phyloP scores from a whole-genome alignment of 768 basidiomycete genomes.

The Tricholoma hemisulphureum region DNA sequence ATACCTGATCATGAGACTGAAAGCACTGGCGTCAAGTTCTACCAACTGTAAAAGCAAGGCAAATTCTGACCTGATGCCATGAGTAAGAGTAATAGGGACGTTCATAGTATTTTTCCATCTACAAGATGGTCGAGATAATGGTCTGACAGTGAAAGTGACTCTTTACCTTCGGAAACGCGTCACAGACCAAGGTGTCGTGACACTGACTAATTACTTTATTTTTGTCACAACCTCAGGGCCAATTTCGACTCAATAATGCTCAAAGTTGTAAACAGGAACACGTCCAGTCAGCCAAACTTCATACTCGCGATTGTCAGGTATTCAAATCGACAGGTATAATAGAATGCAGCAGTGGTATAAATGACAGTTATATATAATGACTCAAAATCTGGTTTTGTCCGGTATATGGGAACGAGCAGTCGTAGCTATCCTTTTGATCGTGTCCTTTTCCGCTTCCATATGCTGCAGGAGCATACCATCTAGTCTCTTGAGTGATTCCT shows the following conservation, averaged over 20 bases:
- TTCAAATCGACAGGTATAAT: too few species aligned
- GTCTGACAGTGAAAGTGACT: too few species aligned
- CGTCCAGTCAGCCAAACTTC: too few species aligned
- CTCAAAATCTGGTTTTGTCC: slow-evolving; percentile 17
- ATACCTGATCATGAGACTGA: slow-evolving; percentile 87
- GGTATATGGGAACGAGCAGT: slow-evolving; percentile 28
- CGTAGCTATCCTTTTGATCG: slow-evolving; percentile 71
- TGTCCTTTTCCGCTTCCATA: slow-evolving; percentile 81
- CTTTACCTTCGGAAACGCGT: neutral
- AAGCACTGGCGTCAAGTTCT: slow-evolving; percentile 11
- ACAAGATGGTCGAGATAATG: neutral
- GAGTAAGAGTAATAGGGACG: slow-evolving; percentile 57
- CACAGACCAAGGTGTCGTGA: neutral
- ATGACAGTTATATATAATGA: slow-evolving; percentile 11
- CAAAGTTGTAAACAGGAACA: too few species aligned
- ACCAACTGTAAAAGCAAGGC: slow-evolving; percentile 13
- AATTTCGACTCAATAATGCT: too few species aligned
- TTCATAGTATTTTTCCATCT: slow-evolving; percentile 43
- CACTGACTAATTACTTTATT: neutral
- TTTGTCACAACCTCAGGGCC: too few species aligned
- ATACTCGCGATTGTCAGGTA: too few species aligned
- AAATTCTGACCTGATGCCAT: slow-evolving; percentile 75
- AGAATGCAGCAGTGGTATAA: slow-evolving; percentile 24
- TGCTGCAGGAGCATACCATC: slow-evolving; percentile 82
- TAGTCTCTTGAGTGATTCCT: slow-evolving; percentile 62